These are phyloP conservation scores for Aurinia saxatilis DNA, from an alignment of 345 rosid species.

Conservation along the genomic window DNA sequence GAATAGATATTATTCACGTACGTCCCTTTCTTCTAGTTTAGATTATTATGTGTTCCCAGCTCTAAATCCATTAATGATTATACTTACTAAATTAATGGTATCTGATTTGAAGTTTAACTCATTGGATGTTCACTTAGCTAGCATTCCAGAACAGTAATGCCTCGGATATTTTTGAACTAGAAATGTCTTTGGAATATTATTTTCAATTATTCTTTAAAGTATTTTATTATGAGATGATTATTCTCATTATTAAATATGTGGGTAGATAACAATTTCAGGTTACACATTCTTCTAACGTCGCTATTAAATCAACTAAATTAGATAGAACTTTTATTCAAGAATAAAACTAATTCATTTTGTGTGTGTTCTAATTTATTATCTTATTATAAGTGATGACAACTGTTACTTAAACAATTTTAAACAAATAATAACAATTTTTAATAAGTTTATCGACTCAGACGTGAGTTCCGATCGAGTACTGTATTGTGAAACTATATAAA, in stretches of 20 bases:
- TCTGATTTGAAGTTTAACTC: neutral
- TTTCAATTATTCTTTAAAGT: no score
- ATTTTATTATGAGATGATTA: neutral
- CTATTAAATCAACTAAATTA: neutral
- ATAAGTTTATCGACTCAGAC: no score
- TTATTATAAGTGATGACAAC: no score
- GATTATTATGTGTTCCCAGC: neutral
- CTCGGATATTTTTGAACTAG: neutral
- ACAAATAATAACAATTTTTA: no score
- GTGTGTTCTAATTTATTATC: neutral
- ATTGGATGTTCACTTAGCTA: neutral
- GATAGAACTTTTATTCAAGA: no score
- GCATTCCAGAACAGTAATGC: neutral
- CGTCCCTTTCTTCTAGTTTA: slow-evolving; percentile 12
- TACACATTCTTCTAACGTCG: neutral
- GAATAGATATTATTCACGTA: slow-evolving; percentile 6
- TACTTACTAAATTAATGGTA: neutral
- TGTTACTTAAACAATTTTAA: neutral
- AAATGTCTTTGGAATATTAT: neutral
- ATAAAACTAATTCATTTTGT: neutral
- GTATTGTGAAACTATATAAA: no score
- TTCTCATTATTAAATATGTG: neutral
- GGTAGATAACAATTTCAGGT: neutral
- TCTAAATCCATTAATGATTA: neutral
- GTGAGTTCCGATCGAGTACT: no score